These are phyloP conservation scores for Polymyxa betae DNA, from an alignment of 208 protist species.

Conservation along the genomic window DNA sequence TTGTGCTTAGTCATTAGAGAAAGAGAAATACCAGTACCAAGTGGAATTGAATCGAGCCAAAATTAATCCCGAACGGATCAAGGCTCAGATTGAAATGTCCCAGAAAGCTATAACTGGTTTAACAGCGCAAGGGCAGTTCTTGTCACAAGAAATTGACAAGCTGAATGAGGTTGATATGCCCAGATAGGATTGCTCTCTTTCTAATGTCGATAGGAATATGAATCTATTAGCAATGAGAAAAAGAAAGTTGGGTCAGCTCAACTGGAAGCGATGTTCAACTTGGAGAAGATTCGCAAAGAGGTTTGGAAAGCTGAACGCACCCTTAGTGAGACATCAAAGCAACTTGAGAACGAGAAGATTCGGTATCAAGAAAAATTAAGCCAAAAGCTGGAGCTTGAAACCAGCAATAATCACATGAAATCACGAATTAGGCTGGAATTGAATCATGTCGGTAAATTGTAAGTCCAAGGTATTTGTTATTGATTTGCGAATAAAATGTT, in stretches of 20 bases:
- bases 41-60: slow-evolving; percentile 32
- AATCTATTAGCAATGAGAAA: not conserved
- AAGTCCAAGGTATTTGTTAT: not conserved
- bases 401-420: not conserved
- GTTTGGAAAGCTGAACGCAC: slow-evolving; percentile 17
- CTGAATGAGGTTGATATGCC: not conserved
- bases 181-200: not conserved
- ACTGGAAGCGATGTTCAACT: not conserved
- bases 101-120: not conserved
- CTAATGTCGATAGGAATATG: not conserved
- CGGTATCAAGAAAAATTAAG: slow-evolving; percentile 39
- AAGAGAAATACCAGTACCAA: slow-evolving; percentile 13
- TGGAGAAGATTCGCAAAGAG: slow-evolving; percentile 36
- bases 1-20: not conserved
- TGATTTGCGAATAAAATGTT: not conserved
- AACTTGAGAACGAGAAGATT: slow-evolving; percentile 1
- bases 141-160: not conserved
- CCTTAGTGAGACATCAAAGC: not conserved
- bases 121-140: not conserved
- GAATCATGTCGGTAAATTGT: not conserved
- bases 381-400: slow-evolving; percentile 56
- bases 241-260: slow-evolving; percentile 53
- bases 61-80: slow-evolving; percentile 14
- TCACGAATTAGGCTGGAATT: not conserved
- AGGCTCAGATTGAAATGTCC: slow-evolving; percentile 51